Evolutionary conservation across 331 rosid species (phyloP).

Genomic region (Erythrophleum ivorense): DNA sequence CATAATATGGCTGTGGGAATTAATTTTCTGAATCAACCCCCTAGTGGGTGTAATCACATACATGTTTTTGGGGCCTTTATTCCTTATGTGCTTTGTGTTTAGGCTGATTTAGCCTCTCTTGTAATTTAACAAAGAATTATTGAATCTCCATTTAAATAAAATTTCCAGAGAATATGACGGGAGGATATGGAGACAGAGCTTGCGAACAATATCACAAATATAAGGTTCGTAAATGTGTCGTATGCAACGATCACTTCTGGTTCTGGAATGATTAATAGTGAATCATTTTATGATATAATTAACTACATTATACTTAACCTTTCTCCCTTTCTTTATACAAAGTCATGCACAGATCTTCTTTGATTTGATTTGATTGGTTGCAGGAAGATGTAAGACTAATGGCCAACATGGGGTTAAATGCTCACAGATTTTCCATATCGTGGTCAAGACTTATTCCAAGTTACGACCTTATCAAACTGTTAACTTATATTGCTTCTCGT

Average conservation of each 20-base stretch:
- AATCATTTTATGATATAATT: neutral
- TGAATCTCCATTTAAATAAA: neutral
- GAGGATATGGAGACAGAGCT: neutral
- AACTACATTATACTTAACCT: neutral
- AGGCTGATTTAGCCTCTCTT: neutral
- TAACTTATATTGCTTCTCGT: neutral
- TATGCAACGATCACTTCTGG: neutral
- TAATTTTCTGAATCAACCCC: no score
- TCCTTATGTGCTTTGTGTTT: no score
- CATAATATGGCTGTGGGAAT: no score
- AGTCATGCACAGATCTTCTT: neutral
- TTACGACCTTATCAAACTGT: constrained; percentile 7
- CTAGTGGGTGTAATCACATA: no score
- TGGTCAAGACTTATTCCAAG: constrained; percentile 88
- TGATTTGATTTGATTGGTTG: constrained; percentile 2
- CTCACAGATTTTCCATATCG: constrained; percentile 79
- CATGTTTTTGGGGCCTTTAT: no score
- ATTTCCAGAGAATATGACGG: neutral
- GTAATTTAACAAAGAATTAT: neutral
- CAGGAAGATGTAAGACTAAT: constrained; percentile 83
- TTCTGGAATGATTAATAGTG: neutral
- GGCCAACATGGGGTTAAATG: constrained; percentile 68
- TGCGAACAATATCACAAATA: constrained; percentile 14
- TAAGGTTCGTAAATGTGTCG: neutral
- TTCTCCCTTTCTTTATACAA: neutral